These are phyloP conservation scores for Reticulascus tulasneorum DNA, from an alignment of 2,329 filamentous ascomycete genomes.

Conservation along the genomic window DNA sequence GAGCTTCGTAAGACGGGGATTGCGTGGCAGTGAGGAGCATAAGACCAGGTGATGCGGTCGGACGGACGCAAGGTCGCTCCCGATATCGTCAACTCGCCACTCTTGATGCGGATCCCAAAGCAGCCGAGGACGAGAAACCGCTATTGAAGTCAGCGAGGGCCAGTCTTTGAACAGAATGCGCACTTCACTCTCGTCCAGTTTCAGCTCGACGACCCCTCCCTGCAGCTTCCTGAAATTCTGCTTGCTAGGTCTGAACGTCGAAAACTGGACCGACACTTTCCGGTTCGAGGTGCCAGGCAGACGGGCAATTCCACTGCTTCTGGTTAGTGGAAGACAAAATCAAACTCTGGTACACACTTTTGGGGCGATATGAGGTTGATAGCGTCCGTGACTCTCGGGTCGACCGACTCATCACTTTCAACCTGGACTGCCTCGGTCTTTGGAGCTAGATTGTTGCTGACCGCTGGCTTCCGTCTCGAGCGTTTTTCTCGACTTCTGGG, in stretches of 20 bases:
- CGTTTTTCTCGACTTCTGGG: too few species aligned
- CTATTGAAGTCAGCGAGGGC: slow-evolving; percentile 30
- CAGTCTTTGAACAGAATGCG: neutral
- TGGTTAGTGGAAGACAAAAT: too few species aligned
- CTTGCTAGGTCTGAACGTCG: slow-evolving; percentile 42
- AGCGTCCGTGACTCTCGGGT: too few species aligned
- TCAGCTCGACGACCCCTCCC: slow-evolving; percentile 37
- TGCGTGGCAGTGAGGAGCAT: slow-evolving; percentile 65
- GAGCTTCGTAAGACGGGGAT: slow-evolving; percentile 60
- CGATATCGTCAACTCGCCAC: slow-evolving; percentile 60
- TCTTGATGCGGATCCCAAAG: slow-evolving; percentile 59
- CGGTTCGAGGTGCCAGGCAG: too few species aligned
- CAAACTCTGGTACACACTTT: too few species aligned
- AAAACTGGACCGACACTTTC: too few species aligned
- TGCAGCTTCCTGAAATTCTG: slow-evolving; percentile 36
- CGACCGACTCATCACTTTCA: too few species aligned
- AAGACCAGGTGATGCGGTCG: slow-evolving; percentile 49
- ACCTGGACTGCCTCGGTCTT: too few species aligned
- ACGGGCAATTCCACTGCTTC: too few species aligned
- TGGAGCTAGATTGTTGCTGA: too few species aligned
- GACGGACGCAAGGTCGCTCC: slow-evolving; percentile 57
- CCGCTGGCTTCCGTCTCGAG: too few species aligned
- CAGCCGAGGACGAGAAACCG: slow-evolving; percentile 62
- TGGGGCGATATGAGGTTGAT: too few species aligned
- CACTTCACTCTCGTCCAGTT: slow-evolving; percentile 48